These are phyloP conservation scores for Inga leiocalycina DNA, from an alignment of 306 rosid genomes.

Conservation along the genomic window DNA sequence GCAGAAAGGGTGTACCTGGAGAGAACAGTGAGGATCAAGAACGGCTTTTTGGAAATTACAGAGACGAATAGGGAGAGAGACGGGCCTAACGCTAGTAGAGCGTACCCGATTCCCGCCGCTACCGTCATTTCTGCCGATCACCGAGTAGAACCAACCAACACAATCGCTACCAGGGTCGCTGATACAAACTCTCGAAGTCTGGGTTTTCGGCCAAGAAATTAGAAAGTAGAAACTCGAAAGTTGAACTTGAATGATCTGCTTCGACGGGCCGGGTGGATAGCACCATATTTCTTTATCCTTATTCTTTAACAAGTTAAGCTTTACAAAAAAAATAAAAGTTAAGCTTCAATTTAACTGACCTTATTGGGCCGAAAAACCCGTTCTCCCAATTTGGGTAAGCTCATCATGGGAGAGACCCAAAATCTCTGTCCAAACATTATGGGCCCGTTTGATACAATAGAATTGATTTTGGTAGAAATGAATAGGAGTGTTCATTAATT, in stretches of 20 bases:
- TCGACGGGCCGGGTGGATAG: background rate
- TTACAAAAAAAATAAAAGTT: too few relatives aligned
- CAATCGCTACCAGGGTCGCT: background rate
- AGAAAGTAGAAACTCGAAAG: background rate
- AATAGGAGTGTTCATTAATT: too few relatives aligned
- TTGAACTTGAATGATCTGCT: background rate
- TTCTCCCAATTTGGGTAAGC: background rate
- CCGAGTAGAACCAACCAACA: background rate
- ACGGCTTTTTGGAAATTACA: slow-evolving; percentile 83
- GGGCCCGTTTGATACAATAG: too few relatives aligned
- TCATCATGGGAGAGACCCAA: background rate
- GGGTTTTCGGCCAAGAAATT: background rate
- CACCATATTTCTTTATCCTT: background rate
- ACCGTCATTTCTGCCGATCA: slow-evolving; percentile 53
- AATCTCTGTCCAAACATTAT: background rate
- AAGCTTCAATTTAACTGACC: background rate
- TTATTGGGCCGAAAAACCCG: background rate
- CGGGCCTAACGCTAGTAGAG: slow-evolving; percentile 82
- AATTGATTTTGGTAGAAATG: too few relatives aligned
- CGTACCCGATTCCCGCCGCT: slow-evolving; percentile 89
- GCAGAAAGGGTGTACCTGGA: slow-evolving; percentile 56
- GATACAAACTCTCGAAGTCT: background rate
- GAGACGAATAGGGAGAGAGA: slow-evolving; percentile 84
- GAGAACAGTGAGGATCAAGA: slow-evolving; percentile 87
- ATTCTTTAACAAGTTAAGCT: background rate